Evolutionary conservation across 805 yeast species (phyloP), one percentile per base, ranked within the genome.

Genomic region (Candida saitoana): DNA sequence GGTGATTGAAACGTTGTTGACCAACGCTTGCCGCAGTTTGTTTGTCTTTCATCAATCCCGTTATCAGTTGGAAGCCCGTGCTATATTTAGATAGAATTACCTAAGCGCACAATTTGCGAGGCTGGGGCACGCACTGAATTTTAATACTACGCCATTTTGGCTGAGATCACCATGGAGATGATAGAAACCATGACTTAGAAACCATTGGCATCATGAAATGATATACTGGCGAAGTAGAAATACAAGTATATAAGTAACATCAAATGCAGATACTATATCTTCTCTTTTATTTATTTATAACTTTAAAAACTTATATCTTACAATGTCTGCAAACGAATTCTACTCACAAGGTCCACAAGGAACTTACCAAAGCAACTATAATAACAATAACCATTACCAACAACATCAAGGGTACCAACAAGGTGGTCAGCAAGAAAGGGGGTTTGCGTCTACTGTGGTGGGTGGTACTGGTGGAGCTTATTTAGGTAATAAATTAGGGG

Each of bases 271-370:
- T 11, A n/a, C n/a, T n/a, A n/a, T n/a, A n/a, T n/a, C n/a, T n/a
- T n/a, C n/a, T n/a, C n/a, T n/a, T n/a, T n/a, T n/a, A n/a, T n/a
- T n/a, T n/a, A n/a, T n/a, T n/a, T n/a, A n/a, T n/a, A n/a, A n/a
- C n/a, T n/a, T n/a, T n/a, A n/a, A n/a, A n/a, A n/a, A n/a, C n/a
- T n/a, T n/a, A n/a, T n/a, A n/a, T n/a, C n/a, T n/a, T 11, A 22
- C 27, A 22, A 76, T 76, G 82, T 76, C 81, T 45, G 79, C 80
- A 44, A 75, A 76, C 76, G 80, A 76, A 43, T 76, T 67, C 57
- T 76, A 76, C 58, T 60, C 60, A 40, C 67, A 74, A 6, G 76
- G 71, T 39, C 67, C 65, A 38, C 64, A 67, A 53, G 62, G 67
- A 22, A 45, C 51, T 42, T 60, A 67, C 30, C 30, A 56, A 39